These are phyloP conservation scores for Gossypium schwendimanii DNA, from an alignment of 441 rosid species.

Conservation along the genomic window DNA sequence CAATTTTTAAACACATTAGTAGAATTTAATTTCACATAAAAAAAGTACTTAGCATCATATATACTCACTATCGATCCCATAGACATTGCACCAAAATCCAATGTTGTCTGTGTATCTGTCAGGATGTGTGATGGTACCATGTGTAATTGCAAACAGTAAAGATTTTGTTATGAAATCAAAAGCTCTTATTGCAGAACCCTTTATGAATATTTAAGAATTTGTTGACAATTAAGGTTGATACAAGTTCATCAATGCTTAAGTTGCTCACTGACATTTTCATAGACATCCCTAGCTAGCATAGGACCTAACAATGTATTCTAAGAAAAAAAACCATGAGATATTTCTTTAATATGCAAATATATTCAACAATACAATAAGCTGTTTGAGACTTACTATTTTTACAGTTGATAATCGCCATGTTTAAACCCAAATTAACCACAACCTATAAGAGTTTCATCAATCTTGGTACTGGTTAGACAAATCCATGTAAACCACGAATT, in stretches of 20 bases:
- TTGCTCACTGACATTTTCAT: neutral
- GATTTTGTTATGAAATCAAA: neutral
- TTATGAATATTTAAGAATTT: too few relatives aligned
- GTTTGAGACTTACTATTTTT: too few relatives aligned
- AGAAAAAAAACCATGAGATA: neutral
- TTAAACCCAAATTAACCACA: too few relatives aligned
- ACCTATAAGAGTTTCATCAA: neutral
- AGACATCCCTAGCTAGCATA: neutral
- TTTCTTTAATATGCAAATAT: too few relatives aligned
- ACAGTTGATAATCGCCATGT: too few relatives aligned
- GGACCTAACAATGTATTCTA: neutral
- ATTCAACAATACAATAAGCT: too few relatives aligned
- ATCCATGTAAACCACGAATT: conserved; percentile 2
- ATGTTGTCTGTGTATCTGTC: conserved; percentile 87
- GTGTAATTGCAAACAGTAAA: conserved; percentile 58
- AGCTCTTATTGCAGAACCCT: neutral
- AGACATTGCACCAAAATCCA: conserved; percentile 94
- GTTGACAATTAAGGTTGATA: too few relatives aligned
- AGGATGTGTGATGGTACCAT: conserved; percentile 88
- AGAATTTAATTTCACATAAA: neutral
- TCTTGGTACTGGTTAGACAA: neutral
- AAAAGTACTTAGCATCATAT: conserved; percentile 4
- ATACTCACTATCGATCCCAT: conserved; percentile 93
- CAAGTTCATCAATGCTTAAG: neutral
- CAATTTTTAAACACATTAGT: neutral